Evolutionary conservation across 768 basidiomycete genomes (phyloP).

Genomic region (Lactarius indigo): DNA sequence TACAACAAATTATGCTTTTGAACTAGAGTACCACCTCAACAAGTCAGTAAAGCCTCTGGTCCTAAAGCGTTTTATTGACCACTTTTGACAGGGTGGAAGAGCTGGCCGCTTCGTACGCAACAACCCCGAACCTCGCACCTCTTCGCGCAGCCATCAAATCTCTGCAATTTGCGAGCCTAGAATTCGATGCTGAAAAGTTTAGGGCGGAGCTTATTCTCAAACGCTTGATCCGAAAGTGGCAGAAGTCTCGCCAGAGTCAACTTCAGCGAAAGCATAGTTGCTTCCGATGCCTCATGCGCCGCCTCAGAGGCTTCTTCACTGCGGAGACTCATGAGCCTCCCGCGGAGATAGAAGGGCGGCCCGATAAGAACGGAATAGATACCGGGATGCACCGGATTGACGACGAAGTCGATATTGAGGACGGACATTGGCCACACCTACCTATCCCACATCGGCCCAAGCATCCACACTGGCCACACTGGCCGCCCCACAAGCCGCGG

Average conservation of each 20-base stretch:
- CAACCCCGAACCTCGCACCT: slow-evolving; percentile 15
- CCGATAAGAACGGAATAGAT: neutral
- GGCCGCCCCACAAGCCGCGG: slow-evolving; percentile 21
- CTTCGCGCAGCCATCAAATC: slow-evolving; percentile 25
- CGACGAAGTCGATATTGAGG: neutral
- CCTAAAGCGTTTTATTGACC: neutral
- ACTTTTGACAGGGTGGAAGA: slow-evolving; percentile 45
- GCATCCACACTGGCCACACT: slow-evolving; percentile 12
- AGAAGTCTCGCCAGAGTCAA: neutral
- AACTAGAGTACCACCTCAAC: slow-evolving; percentile 51
- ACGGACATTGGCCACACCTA: slow-evolving; percentile 7
- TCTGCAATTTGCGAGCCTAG: slow-evolving; percentile 23
- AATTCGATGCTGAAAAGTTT: slow-evolving; percentile 22
- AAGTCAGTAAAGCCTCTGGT: slow-evolving; percentile 36
- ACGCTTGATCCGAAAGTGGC: slow-evolving; percentile 7
- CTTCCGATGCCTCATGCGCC: neutral
- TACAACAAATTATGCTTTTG: slow-evolving; percentile 61
- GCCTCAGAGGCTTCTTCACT: neutral
- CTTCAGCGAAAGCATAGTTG: neutral
- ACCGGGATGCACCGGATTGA: neutral
- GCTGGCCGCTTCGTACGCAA: slow-evolving; percentile 15
- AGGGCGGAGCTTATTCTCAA: slow-evolving; percentile 19
- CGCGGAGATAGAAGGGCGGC: neutral
- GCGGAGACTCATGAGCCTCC: neutral
- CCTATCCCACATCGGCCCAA: slow-evolving; percentile 11